Evolutionary conservation across 352 stramenopile genomes (phyloP).

Genomic region (Phytophthora kernoviae): DNA sequence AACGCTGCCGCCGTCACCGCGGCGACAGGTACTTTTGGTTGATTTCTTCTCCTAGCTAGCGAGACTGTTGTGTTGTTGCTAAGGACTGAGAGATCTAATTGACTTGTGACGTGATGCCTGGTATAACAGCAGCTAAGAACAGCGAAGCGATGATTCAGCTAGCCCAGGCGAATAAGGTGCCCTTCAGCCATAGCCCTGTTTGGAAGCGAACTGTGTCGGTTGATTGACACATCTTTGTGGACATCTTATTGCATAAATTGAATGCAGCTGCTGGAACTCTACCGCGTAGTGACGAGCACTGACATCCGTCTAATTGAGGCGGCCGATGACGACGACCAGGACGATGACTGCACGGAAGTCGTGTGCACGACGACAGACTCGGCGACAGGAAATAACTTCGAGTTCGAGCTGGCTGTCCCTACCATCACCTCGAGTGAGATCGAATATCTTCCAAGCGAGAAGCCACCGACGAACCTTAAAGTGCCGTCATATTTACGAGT

Average conservation of each 20-base stretch:
- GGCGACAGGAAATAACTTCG: constrained; percentile 63
- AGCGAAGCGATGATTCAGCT: constrained; percentile 59
- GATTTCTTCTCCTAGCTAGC: neutral
- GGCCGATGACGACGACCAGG: constrained; percentile 58
- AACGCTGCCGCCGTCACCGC: constrained; percentile 35
- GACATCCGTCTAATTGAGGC: constrained; percentile 79
- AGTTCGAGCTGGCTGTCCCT: constrained; percentile 81
- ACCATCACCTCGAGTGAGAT: constrained; percentile 68
- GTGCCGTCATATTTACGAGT: constrained; percentile 79
- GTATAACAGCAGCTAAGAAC: constrained; percentile 35
- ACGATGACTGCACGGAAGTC: constrained; percentile 64
- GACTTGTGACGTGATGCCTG: neutral
- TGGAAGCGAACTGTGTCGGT: constrained; percentile 1
- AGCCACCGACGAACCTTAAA: constrained; percentile 51
- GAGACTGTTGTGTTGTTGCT: neutral
- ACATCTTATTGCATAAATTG: constrained; percentile 5
- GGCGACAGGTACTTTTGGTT: constrained; percentile 19
- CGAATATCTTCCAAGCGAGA: constrained; percentile 79
- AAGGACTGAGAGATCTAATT: neutral
- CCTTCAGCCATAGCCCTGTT: neutral
- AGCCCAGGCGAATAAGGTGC: constrained; percentile 76
- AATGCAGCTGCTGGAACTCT: constrained; percentile 73
- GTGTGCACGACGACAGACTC: constrained; percentile 73
- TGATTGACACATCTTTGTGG: neutral
- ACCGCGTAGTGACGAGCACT: constrained; percentile 76